Base-by-base conservation (phyloP, 2,329 filamentous ascomycete species). In the Claviceps monticola region DNA sequence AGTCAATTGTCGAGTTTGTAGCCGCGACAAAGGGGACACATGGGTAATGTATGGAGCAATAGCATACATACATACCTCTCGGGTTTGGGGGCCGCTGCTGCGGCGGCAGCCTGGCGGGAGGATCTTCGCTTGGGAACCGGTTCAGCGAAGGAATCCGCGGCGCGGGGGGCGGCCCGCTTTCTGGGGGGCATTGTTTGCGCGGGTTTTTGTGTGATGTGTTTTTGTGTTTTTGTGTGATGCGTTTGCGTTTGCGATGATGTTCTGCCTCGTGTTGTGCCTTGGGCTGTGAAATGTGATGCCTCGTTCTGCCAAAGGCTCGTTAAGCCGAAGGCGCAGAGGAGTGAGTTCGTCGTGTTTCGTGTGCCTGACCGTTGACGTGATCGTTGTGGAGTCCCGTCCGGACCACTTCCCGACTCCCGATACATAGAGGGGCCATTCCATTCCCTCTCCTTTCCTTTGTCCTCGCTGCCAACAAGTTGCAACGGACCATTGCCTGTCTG, bases 41-140 rank as follows among this genome's bases (percentile, higher is more conserved):
- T 29, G 26, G 26, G 26, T 26, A 8, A 3, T 29, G 8, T 29
- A 29, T 29, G 29, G 29, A 29, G 29, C 29, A 11, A 11, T 11
- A 29, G 17, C 41, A 43, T 7, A 11, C 21, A 16, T 6, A 17
- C 46, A 17, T 37, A 48, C 34, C 26, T 21, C 4, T 48, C n/a
- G 29, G 29, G 29, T 39, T 39, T 34, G n/a, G 16, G 6, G n/a
- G 47, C 8, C 23, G 50, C 51, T 2, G 52, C 45, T 1, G 51
- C 54, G 2, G 52, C 43, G 1, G 52, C 54, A 2, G 59, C 58
- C 45, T 61, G 58, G n/a, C 62, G 62, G 43, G 57, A 54, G 14
- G 61, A 65, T 7, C 61, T 58, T 48, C 62, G 56, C 56, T 63
- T 62, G 49, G 59, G 52, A 3, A 54, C 16, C 6, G 61, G 56